phyloP scores from a whole-genome alignment of 371 early-diverging fungal genomes.

The Circinella minor region DNA sequence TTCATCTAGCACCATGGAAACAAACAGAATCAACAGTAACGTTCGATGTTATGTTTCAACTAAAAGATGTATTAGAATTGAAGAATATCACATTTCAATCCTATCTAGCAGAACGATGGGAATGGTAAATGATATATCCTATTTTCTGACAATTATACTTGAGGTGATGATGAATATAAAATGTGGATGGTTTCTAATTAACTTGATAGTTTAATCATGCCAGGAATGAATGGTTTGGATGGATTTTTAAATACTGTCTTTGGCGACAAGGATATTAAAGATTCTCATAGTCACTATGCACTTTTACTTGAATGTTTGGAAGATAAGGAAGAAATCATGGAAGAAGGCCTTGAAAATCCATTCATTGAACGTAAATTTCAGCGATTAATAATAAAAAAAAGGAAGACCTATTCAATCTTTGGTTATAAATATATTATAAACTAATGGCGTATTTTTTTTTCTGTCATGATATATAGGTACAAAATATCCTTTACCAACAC shows the following conservation, averaged over 20 bases:
- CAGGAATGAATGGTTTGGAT: slow-evolving; percentile 1
- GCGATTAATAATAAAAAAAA: not conserved
- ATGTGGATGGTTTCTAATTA: no score
- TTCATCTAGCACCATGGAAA: not conserved
- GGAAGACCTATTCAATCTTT: no score
- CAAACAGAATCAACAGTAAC: not conserved
- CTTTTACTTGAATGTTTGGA: slow-evolving; percentile 9
- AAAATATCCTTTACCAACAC: slow-evolving; percentile 7
- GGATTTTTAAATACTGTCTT: not conserved
- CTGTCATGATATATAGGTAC: not conserved
- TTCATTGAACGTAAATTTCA: slow-evolving; percentile 1
- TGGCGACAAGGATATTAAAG: not conserved
- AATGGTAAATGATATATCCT: not conserved
- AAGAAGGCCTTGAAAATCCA: slow-evolving; percentile 12
- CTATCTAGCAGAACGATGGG: not conserved
- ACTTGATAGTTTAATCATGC: not conserved
- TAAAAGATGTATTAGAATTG: slow-evolving; percentile 1
- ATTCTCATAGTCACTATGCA: not conserved
- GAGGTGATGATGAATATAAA: no score
- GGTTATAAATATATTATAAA: no score
- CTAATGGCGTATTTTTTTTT: not conserved
- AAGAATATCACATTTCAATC: slow-evolving; percentile 1
- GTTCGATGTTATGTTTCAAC: slow-evolving; percentile 7
- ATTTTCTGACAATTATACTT: not conserved
- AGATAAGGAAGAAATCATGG: slow-evolving; percentile 11